Evolutionary conservation across 2,329 filamentous ascomycete genomes (phyloP).

Genomic region (Emergomyces africanus): DNA sequence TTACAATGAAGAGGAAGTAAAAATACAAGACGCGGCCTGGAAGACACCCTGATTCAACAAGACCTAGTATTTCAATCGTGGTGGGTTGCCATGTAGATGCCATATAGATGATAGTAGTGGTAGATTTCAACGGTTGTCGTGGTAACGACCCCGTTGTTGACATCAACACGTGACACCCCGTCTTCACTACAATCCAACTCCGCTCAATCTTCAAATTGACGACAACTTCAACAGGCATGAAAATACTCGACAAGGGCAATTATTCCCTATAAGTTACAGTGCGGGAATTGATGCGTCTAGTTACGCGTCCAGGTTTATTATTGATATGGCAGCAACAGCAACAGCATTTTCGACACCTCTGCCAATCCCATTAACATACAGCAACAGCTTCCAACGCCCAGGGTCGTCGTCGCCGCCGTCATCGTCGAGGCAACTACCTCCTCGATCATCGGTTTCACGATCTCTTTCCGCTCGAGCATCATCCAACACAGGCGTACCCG

Average conservation of each 20-base stretch:
- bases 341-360: slow-evolving; percentile 26
- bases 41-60: too few relatives aligned
- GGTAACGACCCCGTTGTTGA: slow-evolving; percentile 9
- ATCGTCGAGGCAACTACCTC: slow-evolving; percentile 24
- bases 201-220: not conserved
- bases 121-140: slow-evolving; percentile 6
- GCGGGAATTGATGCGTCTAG: slow-evolving; percentile 6
- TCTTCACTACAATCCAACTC: not conserved
- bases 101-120: too few relatives aligned
- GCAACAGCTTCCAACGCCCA: slow-evolving; percentile 22
- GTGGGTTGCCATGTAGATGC: slow-evolving; percentile 9
- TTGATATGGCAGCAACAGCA: slow-evolving; percentile 16
- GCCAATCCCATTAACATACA: slow-evolving; percentile 20
- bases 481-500: slow-evolving; percentile 15
- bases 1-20: too few relatives aligned
- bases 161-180: slow-evolving; percentile 6
- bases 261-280: not conserved
- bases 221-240: not conserved
- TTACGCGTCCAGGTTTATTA: slow-evolving; percentile 6
- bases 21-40: too few relatives aligned
- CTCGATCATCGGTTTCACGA: slow-evolving; percentile 25
- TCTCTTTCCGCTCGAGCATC: slow-evolving; percentile 22
- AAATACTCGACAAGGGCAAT: slow-evolving; percentile 1
- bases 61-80: too few relatives aligned
- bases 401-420: slow-evolving; percentile 12